phyloP scores from a whole-genome alignment of 495 filamentous ascomycete species.

The Aspergillus nidulans region DNA sequence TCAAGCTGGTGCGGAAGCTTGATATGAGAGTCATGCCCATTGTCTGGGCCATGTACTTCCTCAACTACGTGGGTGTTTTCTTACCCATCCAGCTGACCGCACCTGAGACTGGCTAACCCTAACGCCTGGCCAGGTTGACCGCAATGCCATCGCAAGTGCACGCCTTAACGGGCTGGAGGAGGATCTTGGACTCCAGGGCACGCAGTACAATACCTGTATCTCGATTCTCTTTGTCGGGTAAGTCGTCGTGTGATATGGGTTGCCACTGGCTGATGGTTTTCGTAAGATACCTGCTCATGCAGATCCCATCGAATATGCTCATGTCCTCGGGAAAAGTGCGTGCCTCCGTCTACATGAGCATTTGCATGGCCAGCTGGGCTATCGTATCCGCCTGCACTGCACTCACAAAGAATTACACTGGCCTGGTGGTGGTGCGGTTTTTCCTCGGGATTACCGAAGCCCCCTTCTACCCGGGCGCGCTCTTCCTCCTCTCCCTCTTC shows the following conservation, averaged over 20 bases:
- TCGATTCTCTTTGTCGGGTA: too few relatives aligned
- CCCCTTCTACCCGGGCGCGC: too few relatives aligned
- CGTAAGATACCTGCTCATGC: conserved; percentile 43
- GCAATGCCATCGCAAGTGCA: conserved; percentile 18
- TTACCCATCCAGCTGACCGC: conserved; percentile 28
- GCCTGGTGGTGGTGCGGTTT: too few relatives aligned
- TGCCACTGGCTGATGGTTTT: too few relatives aligned
- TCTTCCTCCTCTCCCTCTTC: too few relatives aligned
- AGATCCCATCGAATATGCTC: conserved; percentile 53
- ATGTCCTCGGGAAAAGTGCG: conserved; percentile 31
- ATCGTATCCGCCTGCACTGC: too few relatives aligned
- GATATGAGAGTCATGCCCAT: conserved; percentile 44
- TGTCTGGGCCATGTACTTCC: conserved; percentile 16
- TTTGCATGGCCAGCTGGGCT: conserved; percentile 37
- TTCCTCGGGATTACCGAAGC: too few relatives aligned
- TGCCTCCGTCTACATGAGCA: conserved; percentile 19
- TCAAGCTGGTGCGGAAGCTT: conserved; percentile 40
- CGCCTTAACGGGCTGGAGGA: conserved; percentile 32
- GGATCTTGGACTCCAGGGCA: conserved; percentile 24
- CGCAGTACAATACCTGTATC: too few relatives aligned
- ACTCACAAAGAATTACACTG: too few relatives aligned
- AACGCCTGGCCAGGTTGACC: conserved; percentile 5
- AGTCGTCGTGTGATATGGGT: too few relatives aligned
- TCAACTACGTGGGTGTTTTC: conserved; percentile 27
- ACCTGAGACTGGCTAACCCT: not conserved